A percentile compares a stretch with the other conserved stretches of the same genome.
Conservation (phyloP, 2,329 filamentous ascomycete species). For the Colletotrichum kahawae region DNA sequence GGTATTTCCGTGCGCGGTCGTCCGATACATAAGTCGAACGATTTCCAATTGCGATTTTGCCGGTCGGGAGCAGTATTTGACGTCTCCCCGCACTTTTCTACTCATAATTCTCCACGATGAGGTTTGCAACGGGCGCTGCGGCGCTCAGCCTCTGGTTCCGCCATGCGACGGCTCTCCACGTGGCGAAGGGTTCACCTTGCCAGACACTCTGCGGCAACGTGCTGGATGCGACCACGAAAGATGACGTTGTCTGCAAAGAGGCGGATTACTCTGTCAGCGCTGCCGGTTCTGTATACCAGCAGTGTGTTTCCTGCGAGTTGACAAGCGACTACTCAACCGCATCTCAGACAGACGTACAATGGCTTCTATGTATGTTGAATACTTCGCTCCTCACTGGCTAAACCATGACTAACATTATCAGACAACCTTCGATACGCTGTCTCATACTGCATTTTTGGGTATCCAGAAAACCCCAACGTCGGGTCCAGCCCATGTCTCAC, state of each 20-base stretch:
- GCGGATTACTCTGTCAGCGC: slow-evolving; percentile 39
- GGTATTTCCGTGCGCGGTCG: background rate
- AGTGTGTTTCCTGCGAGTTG: slow-evolving; percentile 58
- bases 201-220: slow-evolving; percentile 58
- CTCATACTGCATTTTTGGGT: slow-evolving; percentile 60
- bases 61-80: background rate
- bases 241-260: slow-evolving; percentile 55
- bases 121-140: slow-evolving; percentile 13
- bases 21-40: background rate
- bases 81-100: background rate
- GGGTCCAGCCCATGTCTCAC: slow-evolving; percentile 56
- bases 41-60: background rate
- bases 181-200: slow-evolving; percentile 55
- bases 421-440: slow-evolving; percentile 64
- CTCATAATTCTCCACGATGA: slow-evolving; percentile 3
- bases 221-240: slow-evolving; percentile 45
- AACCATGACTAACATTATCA: slow-evolving; percentile 28
- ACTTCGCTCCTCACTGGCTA: background rate
- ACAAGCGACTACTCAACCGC: slow-evolving; percentile 50
- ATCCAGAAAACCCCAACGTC: slow-evolving; percentile 45
- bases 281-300: slow-evolving; percentile 53
- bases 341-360: slow-evolving; percentile 57
- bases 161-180: slow-evolving; percentile 40
- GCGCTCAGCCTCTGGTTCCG: slow-evolving; percentile 26
- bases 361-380: slow-evolving; percentile 56